Evolutionary conservation across 1,284 basidiomycete genomes (phyloP).

Genomic region (Clitocybe nebularis): DNA sequence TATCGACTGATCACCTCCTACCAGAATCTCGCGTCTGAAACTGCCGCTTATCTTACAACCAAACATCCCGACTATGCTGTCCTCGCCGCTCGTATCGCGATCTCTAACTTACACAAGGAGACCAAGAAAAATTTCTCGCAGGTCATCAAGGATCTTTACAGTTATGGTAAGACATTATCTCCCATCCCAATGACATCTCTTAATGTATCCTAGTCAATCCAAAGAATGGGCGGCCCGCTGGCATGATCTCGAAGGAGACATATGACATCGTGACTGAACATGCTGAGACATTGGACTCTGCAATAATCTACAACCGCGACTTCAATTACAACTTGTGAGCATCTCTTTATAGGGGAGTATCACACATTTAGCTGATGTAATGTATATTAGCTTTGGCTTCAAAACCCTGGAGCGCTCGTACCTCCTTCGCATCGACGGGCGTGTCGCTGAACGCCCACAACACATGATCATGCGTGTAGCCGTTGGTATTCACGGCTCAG

Average conservation of each 20-base stretch:
- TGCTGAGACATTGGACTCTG: constrained; percentile 84
- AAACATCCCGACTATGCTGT: constrained; percentile 98
- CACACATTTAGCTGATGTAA: not conserved
- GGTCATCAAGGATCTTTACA: constrained; percentile 89
- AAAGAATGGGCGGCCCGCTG: constrained; percentile 83
- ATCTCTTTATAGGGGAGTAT: not conserved
- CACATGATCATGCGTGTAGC: constrained; percentile 99
- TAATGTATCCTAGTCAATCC: constrained; percentile 75
- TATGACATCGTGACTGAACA: constrained; percentile 85
- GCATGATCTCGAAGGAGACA: constrained; percentile 91
- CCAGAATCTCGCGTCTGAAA: constrained; percentile 93
- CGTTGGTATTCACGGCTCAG: constrained; percentile 91
- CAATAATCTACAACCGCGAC: constrained; percentile 97
- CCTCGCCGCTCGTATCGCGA: constrained; percentile 96
- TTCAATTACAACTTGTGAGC: constrained; percentile 91
- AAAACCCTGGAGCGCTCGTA: constrained; percentile 99
- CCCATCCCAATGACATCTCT: too few species aligned
- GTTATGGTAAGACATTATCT: constrained; percentile 66
- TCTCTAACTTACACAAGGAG: constrained; percentile 99
- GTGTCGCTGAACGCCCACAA: constrained; percentile 95
- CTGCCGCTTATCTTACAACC: constrained; percentile 95
- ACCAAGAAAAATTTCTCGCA: constrained; percentile 96
- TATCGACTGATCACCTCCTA: constrained; percentile 6
- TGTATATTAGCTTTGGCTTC: constrained; percentile 83
- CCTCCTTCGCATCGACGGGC: constrained; percentile 90